These are phyloP conservation scores for Leucogyrophana mollusca DNA, from an alignment of 768 basidiomycete genomes.

Conservation along the genomic window DNA sequence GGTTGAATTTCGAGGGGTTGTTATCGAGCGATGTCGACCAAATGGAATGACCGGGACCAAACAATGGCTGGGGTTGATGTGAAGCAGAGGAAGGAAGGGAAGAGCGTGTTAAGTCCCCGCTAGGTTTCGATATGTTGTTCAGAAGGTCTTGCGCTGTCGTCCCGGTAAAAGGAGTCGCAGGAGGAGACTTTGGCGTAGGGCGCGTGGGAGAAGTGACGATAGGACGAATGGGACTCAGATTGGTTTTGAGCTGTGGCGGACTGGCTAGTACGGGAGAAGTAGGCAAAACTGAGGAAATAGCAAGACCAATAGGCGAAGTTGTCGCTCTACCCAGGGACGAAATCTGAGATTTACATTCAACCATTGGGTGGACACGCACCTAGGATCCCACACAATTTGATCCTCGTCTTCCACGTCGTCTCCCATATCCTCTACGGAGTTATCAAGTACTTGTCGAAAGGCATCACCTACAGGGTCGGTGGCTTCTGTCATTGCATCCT, in stretches of 20 bases:
- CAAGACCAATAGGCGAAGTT: constrained; percentile 16
- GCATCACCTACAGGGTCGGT: constrained; percentile 71
- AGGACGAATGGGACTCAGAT: neutral
- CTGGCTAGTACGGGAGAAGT: constrained; percentile 14
- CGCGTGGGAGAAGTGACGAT: constrained; percentile 16
- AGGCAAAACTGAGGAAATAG: constrained; percentile 12
- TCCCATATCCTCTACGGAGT: constrained; percentile 38
- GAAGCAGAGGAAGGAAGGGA: constrained; percentile 20
- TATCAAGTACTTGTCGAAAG: constrained; percentile 49
- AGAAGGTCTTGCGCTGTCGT: constrained; percentile 72
- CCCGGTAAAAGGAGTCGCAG: constrained; percentile 16
- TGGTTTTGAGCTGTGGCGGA: constrained; percentile 5
- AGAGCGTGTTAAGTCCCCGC: constrained; percentile 14
- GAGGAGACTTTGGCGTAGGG: constrained; percentile 23
- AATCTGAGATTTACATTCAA: constrained; percentile 3
- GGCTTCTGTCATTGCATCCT: constrained; percentile 64
- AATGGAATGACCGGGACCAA: constrained; percentile 59
- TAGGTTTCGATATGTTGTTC: constrained; percentile 35
- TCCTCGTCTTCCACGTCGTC: constrained; percentile 64
- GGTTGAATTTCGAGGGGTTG: constrained; percentile 32
- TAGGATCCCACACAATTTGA: constrained; percentile 75
- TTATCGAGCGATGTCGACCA: constrained; percentile 65
- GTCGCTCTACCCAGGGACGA: constrained; percentile 10
- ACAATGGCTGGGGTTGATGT: constrained; percentile 43
- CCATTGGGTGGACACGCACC: too few species aligned